A percentile compares a stretch with the other conserved stretches of the same genome.
Conservation (phyloP, 768 basidiomycete species). For the Russula earlei region DNA sequence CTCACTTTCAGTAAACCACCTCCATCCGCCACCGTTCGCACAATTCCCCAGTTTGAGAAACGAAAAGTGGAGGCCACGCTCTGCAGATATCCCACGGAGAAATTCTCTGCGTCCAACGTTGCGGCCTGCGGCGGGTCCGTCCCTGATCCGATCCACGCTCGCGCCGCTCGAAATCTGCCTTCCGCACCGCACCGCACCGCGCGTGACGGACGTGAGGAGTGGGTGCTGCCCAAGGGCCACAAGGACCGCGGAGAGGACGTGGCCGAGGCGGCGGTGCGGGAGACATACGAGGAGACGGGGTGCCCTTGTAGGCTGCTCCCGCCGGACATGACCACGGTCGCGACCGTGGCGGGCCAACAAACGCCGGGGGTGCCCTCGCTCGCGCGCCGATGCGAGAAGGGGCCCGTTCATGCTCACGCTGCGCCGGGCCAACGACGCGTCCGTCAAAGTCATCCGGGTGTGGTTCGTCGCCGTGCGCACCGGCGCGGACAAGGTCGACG, state of each 20-base stretch:
- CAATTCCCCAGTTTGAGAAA: too few relatives aligned
- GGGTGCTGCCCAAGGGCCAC: slow-evolving; percentile 51
- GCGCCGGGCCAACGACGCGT: slow-evolving; percentile 22
- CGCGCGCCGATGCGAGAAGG: slow-evolving; percentile 24
- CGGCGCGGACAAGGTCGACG: slow-evolving; percentile 23
- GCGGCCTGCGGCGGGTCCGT: slow-evolving; percentile 26
- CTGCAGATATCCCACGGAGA: slow-evolving; percentile 3
- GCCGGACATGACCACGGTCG: slow-evolving; percentile 44
- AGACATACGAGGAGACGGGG: slow-evolving; percentile 60
- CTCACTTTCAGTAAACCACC: too few relatives aligned
- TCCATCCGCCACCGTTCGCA: too few relatives aligned
- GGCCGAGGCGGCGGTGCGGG: slow-evolving; percentile 43
- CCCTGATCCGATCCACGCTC: slow-evolving; percentile 21
- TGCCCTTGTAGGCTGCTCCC: slow-evolving; percentile 45
- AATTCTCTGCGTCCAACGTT: slow-evolving; percentile 18
- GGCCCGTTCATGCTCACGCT: slow-evolving; percentile 31
- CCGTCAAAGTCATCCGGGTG: slow-evolving; percentile 41
- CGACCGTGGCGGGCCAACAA: slow-evolving; percentile 38
- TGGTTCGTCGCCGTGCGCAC: slow-evolving; percentile 38
- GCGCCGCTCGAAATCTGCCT: slow-evolving; percentile 25
- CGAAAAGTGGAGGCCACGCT: neutral
- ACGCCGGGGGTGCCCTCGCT: slow-evolving; percentile 26
- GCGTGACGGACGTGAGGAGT: slow-evolving; percentile 24
- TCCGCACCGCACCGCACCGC: slow-evolving; percentile 24
- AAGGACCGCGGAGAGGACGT: slow-evolving; percentile 49